Percentiles rank a stretch among this genome's conserved stretches.
These are phyloP conservation scores for Glebionis coronaria DNA, from an alignment of 129 eudicot genomes.

Conservation along the genomic window DNA sequence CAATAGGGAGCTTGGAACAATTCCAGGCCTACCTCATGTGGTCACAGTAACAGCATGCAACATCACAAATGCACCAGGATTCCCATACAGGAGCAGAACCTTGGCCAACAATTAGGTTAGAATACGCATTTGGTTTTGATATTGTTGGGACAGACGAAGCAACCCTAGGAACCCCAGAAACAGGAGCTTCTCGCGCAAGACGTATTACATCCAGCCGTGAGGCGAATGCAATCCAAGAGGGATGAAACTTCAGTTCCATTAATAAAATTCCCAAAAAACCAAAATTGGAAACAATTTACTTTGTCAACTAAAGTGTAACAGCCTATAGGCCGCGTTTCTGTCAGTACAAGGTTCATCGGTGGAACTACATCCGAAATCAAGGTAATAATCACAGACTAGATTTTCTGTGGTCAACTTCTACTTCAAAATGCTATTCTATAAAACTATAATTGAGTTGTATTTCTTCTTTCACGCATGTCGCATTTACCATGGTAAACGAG, in stretches of 20 bases:
- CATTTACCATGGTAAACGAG: no score
- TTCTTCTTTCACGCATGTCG: no score
- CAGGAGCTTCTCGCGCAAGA: constrained; percentile 97
- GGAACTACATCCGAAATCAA: no score
- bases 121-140: constrained; percentile 46
- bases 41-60: constrained; percentile 75
- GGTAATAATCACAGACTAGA: no score
- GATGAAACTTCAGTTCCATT: constrained; percentile 96
- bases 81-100: constrained; percentile 49
- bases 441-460: no score
- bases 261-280: constrained; percentile 94
- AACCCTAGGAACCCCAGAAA: constrained; percentile 71
- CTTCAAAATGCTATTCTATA: no score
- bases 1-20: constrained; percentile 91
- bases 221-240: constrained; percentile 92
- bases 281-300: no score
- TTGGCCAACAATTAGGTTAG: constrained; percentile 37
- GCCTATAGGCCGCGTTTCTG: no score
- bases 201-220: constrained; percentile 96
- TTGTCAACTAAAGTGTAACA: no score
- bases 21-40: constrained; percentile 93
- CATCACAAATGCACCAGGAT: constrained; percentile 61
- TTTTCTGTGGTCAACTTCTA: no score
- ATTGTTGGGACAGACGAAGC: constrained; percentile 40
- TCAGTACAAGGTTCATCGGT: no score